Base-by-base conservation (phyloP, 2,329 filamentous ascomycete genomes). In the Cryphonectria radicalis region DNA sequence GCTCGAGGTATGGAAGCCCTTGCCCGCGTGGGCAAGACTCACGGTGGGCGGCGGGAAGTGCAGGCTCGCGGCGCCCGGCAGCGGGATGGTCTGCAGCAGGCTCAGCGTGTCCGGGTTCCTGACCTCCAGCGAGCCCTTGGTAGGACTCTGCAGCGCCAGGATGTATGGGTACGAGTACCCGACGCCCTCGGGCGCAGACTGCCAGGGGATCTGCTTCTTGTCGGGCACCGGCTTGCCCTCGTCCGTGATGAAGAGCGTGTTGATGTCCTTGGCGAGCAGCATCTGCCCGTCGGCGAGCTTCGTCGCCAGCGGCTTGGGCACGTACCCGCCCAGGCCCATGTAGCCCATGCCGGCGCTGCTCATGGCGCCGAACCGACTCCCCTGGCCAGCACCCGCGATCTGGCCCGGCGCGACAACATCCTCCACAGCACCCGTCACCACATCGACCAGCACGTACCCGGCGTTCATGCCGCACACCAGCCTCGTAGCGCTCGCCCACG, bases 91-190 rank as follows among this genome's bases (percentile, higher is more conserved):
- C 81, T 99, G 96, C 25, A 99, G 84, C 22, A 98, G 83, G n/a
- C 91, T 96, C 63, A 98, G 83, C 0, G 95, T 98, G 71, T 96
- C 92, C 0, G 96, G 95, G 77, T 98, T 99, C 57, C 96, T 89
- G 53, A 99, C 92, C 81, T 99, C 96, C 14, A 99, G 84, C 0
- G 89, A 90, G 3, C 95, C 94, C 80, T 96, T 97, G 1, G 92
- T 87, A 0, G 94, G 90, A 10, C 94, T 86, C 78, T 97, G 94
- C 19, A 99, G 84, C 13, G 94, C 93, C 65, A 99, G 85, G 69
- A 99, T 91, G 79, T 98, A 99, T 0, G 96, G 96, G 79, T 99
- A 99, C 32, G 95, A 98, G 80, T 98, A 99, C 32, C 95, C 96
- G 72, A 99, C 91, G 70, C 92, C 92, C 77, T 98, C 95, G 1